phyloP scores from a whole-genome alignment of 345 rosid genomes.

The Limnanthes douglasii region DNA sequence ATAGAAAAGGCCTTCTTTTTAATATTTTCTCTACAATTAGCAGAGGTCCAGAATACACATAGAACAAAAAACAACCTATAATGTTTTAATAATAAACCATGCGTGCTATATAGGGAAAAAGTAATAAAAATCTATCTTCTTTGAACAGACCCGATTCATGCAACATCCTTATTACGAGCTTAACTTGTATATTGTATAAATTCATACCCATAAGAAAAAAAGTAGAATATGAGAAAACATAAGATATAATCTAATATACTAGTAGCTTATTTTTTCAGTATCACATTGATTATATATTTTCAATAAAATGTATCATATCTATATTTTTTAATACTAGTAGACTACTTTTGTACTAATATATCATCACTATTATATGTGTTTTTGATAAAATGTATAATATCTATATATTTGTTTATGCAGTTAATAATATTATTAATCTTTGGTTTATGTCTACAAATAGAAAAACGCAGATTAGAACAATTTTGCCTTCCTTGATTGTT shows the following conservation, averaged over 20 bases:
- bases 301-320: neutral
- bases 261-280: neutral
- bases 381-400: no score
- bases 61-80: slow-evolving; percentile 1
- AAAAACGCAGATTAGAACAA: no score
- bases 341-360: no score
- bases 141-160: slow-evolving; percentile 75
- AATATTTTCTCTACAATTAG: slow-evolving; percentile 44
- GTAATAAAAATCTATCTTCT: slow-evolving; percentile 21
- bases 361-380: no score
- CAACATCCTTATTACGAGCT: slow-evolving; percentile 49
- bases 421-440: no score
- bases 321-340: no score
- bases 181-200: slow-evolving; percentile 31
- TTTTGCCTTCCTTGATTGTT: no score
- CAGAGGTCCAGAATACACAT: slow-evolving; percentile 47
- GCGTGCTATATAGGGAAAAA: neutral
- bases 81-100: neutral
- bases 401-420: no score
- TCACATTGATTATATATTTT: neutral
- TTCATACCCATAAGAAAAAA: neutral
- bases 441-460: no score
- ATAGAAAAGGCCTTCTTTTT: no score
- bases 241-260: neutral
- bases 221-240: neutral